Evolutionary conservation across 106 monocot genomes (phyloP).

Genomic region (Dioscorea alata): DNA sequence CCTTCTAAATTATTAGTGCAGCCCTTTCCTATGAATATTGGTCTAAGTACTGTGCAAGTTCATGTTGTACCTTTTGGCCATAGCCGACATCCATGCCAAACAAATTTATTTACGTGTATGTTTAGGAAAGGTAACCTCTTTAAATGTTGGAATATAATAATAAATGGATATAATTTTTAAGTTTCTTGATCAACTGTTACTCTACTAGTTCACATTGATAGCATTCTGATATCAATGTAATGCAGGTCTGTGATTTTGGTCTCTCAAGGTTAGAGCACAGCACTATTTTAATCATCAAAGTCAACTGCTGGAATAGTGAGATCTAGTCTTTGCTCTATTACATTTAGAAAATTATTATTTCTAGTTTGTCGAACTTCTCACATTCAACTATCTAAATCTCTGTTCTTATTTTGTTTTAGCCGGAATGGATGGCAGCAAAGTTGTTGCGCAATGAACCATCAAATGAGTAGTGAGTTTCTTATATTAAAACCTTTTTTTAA

Average conservation of each 20-base stretch:
- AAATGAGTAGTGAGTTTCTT: constrained; percentile 83
- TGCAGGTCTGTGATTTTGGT: constrained; percentile 97
- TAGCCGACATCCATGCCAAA: too few relatives aligned
- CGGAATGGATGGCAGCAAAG: constrained; percentile 99
- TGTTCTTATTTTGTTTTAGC: constrained; percentile 35
- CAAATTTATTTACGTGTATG: too few relatives aligned
- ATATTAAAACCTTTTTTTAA: too few relatives aligned
- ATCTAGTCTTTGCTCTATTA: neutral
- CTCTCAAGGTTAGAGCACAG: constrained; percentile 96
- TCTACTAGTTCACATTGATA: too few relatives aligned
- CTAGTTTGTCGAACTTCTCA: neutral
- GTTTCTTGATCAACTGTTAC: too few relatives aligned
- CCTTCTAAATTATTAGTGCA: too few relatives aligned
- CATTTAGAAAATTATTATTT: neutral
- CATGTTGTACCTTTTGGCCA: too few relatives aligned
- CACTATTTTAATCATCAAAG: constrained; percentile 87
- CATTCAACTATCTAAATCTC: neutral
- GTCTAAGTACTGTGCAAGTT: too few relatives aligned
- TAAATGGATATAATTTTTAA: too few relatives aligned
- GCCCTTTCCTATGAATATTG: too few relatives aligned
- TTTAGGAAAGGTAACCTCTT: too few relatives aligned
- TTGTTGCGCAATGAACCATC: constrained; percentile 93
- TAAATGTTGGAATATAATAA: too few relatives aligned
- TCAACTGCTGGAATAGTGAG: constrained; percentile 97
- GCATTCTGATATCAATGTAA: neutral